Evolutionary conservation across 495 filamentous ascomycete genomes (phyloP), one percentile per base, ranked within the genome.

Genomic region (Sordaria brevicollis): DNA sequence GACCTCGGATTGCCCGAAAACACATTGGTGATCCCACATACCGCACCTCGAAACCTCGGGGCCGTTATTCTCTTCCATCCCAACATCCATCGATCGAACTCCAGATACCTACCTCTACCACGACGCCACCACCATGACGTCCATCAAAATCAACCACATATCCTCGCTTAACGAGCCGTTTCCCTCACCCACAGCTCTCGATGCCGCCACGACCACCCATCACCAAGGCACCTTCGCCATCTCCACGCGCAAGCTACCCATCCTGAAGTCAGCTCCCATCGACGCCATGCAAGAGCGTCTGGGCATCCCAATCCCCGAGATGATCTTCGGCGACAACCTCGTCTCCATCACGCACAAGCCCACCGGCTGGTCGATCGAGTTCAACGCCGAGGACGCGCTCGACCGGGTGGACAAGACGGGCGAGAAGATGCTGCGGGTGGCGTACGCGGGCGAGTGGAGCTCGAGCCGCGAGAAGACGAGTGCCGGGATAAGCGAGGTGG

Each of bases 251-350:
- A 96, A 96, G 82, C 88, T 92, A 31, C 94, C 95, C 41, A 99
- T 99, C 78, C 88, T 95, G 33, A 97, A 96, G 79, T 87, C 93
- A 25, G 90, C 85, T 15, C 92, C 94, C 29, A 98, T 99, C 78
- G 94, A 97, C 75, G 87, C 88, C 43, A 92, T 99, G 88, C 89
- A 88, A 19, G 80, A 84, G 67, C 86, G 87, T 65, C 86, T 99
- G 13, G 89, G 89, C 15, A 96, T 99, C 79, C 85, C 93, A 13
- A 89, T 92, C 7, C 95, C 96, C 2, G 95, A 99, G 81, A 99
- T 99, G 95, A 99, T 99, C 38, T 99, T 99, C 75, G 95, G 95
- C 36, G 93, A 99, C 81, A 99, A 99, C 79, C 83, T 88, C 36
- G 89, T 96, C 31, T 78, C 83, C 3, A 85, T 99, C 31, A 84